Percentiles rank a stretch among this genome's conserved stretches.
Evolutionary conservation across 805 yeast species (phyloP).

Genomic region (Starmerella floricola): DNA sequence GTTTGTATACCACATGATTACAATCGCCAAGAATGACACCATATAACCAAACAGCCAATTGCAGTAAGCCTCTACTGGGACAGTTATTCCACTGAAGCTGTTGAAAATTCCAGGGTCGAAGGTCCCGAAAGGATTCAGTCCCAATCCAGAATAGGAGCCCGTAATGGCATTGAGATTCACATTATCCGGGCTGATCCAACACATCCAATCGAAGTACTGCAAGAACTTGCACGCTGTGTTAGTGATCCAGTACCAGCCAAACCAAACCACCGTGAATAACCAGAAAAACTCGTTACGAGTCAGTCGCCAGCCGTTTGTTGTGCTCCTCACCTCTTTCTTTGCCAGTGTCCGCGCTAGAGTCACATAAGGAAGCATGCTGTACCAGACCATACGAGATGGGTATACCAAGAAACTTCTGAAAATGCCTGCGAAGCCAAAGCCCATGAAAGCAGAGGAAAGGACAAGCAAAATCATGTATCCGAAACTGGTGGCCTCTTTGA

Average conservation of each 20-base stretch:
- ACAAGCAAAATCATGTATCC: slow-evolving; percentile 44
- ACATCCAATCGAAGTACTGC: slow-evolving; percentile 50
- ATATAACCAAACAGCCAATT: slow-evolving; percentile 30
- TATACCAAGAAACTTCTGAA: slow-evolving; percentile 47
- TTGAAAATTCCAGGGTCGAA: slow-evolving; percentile 32
- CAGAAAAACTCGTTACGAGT: slow-evolving; percentile 41
- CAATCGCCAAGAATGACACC: slow-evolving; percentile 25
- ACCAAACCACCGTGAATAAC: slow-evolving; percentile 33
- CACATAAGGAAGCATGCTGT: slow-evolving; percentile 39
- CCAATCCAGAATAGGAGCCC: slow-evolving; percentile 38
- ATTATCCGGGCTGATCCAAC: slow-evolving; percentile 45
- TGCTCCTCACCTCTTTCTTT: slow-evolving; percentile 32
- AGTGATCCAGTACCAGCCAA: slow-evolving; percentile 56
- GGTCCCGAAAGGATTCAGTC: slow-evolving; percentile 39
- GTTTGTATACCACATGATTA: slow-evolving; percentile 35
- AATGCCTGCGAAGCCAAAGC: slow-evolving; percentile 55
- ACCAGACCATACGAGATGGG: slow-evolving; percentile 45
- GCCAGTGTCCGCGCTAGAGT: slow-evolving; percentile 37
- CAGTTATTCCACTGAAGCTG: slow-evolving; percentile 4
- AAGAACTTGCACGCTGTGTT: slow-evolving; percentile 50
- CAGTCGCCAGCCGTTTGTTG: slow-evolving; percentile 48
- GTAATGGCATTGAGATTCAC: slow-evolving; percentile 48
- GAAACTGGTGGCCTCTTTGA: slow-evolving; percentile 26
- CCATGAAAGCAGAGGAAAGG: slow-evolving; percentile 47
- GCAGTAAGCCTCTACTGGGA: slow-evolving; percentile 8